Base-by-base conservation (phyloP, 208 protist genomes). In the Acanthamoeba royreba region DNA sequence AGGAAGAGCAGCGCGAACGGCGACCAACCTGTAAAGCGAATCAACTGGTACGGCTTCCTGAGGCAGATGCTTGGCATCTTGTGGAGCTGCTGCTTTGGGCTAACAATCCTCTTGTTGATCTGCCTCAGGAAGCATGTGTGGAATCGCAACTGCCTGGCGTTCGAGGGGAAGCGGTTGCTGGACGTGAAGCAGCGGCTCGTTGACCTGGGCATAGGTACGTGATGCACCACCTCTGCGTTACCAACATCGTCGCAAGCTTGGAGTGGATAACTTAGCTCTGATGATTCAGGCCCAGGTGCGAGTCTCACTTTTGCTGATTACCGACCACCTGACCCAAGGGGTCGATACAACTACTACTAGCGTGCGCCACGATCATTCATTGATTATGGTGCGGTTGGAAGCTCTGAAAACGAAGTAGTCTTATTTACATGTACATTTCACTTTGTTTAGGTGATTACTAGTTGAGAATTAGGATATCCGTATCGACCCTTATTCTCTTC, bases 41-140 rank as follows among this genome's bases (percentile, higher is more conserved):
- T 85, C 38, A 85, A 28, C 43, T 85, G 74, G 74, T 85, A 19
- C 38, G 7, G 0, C 1, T 13, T 81, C 38, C 43, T 43, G 66
- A 77, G 4, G 22, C 15, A 5, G 15, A 28, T 31, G 38, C 35
- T 9, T n/a, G 66, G 8, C 33, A 13, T 46, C 72, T n/a, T n/a
- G n/a, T n/a, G n/a, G n/a, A n/a, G n/a, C n/a, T n/a, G n/a, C n/a
- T n/a, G n/a, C n/a, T n/a, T n/a, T n/a, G n/a, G n/a, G 42, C 74
- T 31, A 19, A 66, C 55, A 7, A 66, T 9, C 55, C 22, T 35
- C 31, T 85, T 2, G 4, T 53, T 11, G 0, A 31, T 38, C 38
- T 85, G n/a, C n/a, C 5, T 15, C 74, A 85, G 74, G 74, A 85
- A 85, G 74, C 25, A 85, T 13, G 74, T 85, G 43, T 85, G 74